Evolutionary conservation across 2,329 filamentous ascomycete genomes (phyloP).

Genomic region (Sphaceloma murrayae): DNA sequence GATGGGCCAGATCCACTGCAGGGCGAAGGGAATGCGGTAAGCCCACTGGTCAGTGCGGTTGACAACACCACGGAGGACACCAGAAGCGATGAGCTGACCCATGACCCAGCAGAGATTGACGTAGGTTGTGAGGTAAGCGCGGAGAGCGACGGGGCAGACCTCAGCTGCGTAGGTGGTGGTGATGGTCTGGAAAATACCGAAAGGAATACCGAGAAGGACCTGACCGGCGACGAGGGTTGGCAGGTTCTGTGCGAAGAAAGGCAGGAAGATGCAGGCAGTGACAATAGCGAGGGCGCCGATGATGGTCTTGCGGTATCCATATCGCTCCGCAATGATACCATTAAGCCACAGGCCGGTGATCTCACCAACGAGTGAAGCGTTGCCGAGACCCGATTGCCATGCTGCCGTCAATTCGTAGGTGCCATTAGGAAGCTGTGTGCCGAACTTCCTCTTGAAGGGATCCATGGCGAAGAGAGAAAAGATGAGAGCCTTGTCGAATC

Average conservation of each 20-base stretch:
- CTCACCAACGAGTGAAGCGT: slow-evolving; percentile 52
- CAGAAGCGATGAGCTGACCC: slow-evolving; percentile 45
- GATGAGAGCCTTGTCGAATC: slow-evolving; percentile 33
- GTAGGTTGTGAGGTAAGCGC: slow-evolving; percentile 50
- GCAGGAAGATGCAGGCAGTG: slow-evolving; percentile 45
- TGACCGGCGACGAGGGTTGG: slow-evolving; percentile 23
- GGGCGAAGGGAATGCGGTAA: slow-evolving; percentile 28
- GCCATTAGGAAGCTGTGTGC: slow-evolving; percentile 30
- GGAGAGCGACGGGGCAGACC: slow-evolving; percentile 49
- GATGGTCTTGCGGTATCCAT: slow-evolving; percentile 42
- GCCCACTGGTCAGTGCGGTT: slow-evolving; percentile 22
- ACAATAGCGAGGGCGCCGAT: slow-evolving; percentile 47
- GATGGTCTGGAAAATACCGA: slow-evolving; percentile 26
- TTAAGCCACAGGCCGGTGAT: slow-evolving; percentile 59
- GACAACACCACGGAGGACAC: slow-evolving; percentile 26
- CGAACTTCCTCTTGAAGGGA: slow-evolving; percentile 32
- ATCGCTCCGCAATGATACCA: slow-evolving; percentile 52
- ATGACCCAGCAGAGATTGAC: slow-evolving; percentile 55
- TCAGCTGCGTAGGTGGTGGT: slow-evolving; percentile 57
- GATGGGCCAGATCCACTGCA: slow-evolving; percentile 42
- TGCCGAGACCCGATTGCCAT: slow-evolving; percentile 50
- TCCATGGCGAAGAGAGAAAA: slow-evolving; percentile 28
- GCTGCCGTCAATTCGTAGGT: slow-evolving; percentile 43
- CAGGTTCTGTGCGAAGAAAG: slow-evolving; percentile 34
- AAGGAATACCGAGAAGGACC: slow-evolving; percentile 18